Base-by-base conservation (phyloP, 768 basidiomycete species). In the Auriscalpium microsporum region DNA sequence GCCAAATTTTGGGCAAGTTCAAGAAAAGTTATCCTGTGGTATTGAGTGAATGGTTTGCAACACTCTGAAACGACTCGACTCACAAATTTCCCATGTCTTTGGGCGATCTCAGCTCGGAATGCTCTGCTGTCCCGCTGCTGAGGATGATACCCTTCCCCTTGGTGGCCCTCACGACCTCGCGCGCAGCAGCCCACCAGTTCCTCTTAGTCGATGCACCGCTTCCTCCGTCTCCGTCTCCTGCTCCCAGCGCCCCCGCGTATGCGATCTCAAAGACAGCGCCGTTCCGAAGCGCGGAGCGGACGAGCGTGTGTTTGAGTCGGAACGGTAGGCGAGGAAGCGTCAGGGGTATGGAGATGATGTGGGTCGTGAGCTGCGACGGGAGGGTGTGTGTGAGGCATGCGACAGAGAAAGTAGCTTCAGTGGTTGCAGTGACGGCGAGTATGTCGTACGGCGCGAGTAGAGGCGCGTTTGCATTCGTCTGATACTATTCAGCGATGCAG, bases 251-350 rank as follows among this genome's bases (percentile, higher is more conserved):
- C 13, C 87, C 86, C 0, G 81, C 82, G 58, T 92, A 93, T 59
- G 76, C 77, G 47, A 94, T 79, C 68, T 93, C 91, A 63, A 94
- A 92, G 0, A 84, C 84, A 0, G 84, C 85, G 9, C 91, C 91
- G 58, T 90, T 89, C 61, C 84, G 85, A 23, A 90, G 74, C 1
- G 92, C 89, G 0, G 86, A 85, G 45, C 88, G 81, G 35, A 93
- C 78, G 48, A 91, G 74, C 0, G 91, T 92, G 64, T 91, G 90
- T 64, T 88, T 91, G 64, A 94, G 75, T 60, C 86, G 78, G 65
- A 86, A 94, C 1, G 88, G 83, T 1, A 90, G 78, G 11, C 90
- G 82, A 0, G 90, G 86, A 0, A 83, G 75, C 0, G 87, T 86
- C 16, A 93, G 75, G 8, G 90, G 90, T 33, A 93, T 73, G 0